Percentiles rank a stretch among this genome's conserved stretches.
phyloP scores from a whole-genome alignment of 2,329 filamentous ascomycete species.

The Colletotrichum higginsianum region DNA sequence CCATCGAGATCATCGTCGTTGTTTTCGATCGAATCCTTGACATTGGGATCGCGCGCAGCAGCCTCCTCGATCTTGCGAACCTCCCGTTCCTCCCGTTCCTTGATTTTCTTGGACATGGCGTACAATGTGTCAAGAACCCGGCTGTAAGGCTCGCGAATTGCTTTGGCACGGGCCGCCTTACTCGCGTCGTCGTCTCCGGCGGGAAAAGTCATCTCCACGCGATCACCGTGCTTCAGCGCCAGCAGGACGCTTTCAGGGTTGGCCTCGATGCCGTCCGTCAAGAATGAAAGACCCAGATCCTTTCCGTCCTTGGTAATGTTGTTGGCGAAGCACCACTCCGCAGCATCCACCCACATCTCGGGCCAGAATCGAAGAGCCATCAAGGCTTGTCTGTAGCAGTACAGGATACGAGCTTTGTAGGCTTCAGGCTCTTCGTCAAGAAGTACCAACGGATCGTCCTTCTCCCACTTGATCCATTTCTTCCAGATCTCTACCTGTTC shows the following conservation, averaged over 20 bases:
- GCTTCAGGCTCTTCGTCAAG: conserved; percentile 83
- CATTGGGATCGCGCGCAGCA: conserved; percentile 54
- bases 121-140: conserved; percentile 90
- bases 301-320: conserved; percentile 74
- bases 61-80: conserved; percentile 71
- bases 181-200: conserved; percentile 83
- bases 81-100: conserved; percentile 73
- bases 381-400: conserved; percentile 92
- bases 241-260: conserved; percentile 96
- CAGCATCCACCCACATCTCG: conserved; percentile 95
- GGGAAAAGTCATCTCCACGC: conserved; percentile 84
- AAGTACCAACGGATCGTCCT: conserved; percentile 89
- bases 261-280: conserved; percentile 85
- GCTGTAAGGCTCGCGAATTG: conserved; percentile 87
- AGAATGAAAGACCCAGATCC: conserved; percentile 78
- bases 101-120: conserved; percentile 81
- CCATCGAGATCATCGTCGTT: conserved; percentile 62
- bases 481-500: conserved; percentile 93
- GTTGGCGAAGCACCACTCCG: conserved; percentile 91
- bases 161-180: conserved; percentile 81
- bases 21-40: conserved; percentile 57
- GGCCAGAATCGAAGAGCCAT: conserved; percentile 97
- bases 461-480: conserved; percentile 96
- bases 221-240: conserved; percentile 90
- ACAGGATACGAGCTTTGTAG: conserved; percentile 85